Evolutionary conservation across 768 basidiomycete genomes (phyloP).

Genomic region (Tephrocybe sp.): DNA sequence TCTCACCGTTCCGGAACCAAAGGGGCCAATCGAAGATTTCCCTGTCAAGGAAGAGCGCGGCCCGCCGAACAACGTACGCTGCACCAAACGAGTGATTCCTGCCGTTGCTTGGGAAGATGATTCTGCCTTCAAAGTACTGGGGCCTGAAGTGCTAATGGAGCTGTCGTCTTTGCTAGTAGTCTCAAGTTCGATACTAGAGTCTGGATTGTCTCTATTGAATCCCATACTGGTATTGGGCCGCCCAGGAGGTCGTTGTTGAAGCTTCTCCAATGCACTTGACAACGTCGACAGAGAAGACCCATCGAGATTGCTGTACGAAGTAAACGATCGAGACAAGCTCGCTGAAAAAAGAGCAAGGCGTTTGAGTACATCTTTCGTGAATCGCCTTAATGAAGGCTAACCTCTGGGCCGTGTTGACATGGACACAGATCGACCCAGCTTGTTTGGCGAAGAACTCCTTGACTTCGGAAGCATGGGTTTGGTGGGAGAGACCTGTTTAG

Average conservation of each 20-base stretch:
- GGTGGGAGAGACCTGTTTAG: constrained; percentile 17
- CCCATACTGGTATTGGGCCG: constrained; percentile 73
- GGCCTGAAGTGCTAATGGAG: constrained; percentile 1
- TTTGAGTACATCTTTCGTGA: neutral
- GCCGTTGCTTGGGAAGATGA: constrained; percentile 4
- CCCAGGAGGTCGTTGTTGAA: constrained; percentile 64
- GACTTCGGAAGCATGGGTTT: constrained; percentile 19
- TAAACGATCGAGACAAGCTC: constrained; percentile 25
- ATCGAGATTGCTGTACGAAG: constrained; percentile 16
- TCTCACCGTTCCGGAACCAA: constrained; percentile 16
- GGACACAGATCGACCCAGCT: constrained; percentile 31
- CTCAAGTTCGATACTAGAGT: constrained; percentile 21
- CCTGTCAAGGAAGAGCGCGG: constrained; percentile 11
- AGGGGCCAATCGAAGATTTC: constrained; percentile 13
- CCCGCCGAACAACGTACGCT: constrained; percentile 8
- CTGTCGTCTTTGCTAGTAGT: constrained; percentile 12
- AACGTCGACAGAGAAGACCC: constrained; percentile 61
- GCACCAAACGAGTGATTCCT: constrained; percentile 4
- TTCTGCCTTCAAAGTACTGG: neutral
- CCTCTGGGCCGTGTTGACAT: constrained; percentile 29
- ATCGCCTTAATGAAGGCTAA: constrained; percentile 16
- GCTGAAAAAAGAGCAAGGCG: constrained; percentile 12
- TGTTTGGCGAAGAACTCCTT: constrained; percentile 29
- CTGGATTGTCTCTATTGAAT: constrained; percentile 45
- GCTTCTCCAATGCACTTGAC: constrained; percentile 67